Evolutionary conservation across 345 rosid species (phyloP).

Genomic region (Dovyalis caffra): DNA sequence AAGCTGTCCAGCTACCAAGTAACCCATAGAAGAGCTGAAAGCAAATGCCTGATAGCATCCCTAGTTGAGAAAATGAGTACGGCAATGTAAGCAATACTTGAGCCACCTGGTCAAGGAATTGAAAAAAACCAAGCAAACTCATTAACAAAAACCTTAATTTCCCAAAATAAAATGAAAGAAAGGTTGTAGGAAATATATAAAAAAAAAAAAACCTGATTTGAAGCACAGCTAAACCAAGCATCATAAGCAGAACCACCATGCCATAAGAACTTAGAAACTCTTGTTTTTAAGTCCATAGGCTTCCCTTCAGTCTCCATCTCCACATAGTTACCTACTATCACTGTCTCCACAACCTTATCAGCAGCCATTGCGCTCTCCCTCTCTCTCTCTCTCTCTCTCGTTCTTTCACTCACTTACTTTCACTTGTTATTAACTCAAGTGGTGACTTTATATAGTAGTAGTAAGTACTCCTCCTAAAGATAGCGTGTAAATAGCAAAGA

Average conservation of each 20-base stretch:
- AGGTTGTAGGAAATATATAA: not conserved
- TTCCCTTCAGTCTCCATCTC: constrained; percentile 91
- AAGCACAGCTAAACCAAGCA: constrained; percentile 99
- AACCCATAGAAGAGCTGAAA: constrained; percentile 96
- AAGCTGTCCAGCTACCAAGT: constrained; percentile 97
- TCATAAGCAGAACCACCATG: constrained; percentile 97
- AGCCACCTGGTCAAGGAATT: constrained; percentile 73
- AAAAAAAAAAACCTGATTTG: constrained; percentile 68
- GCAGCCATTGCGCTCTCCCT: constrained; percentile 36
- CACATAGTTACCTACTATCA: constrained; percentile 80
- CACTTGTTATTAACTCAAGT: not conserved
- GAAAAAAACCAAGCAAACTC: not conserved
- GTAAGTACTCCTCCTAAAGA: too few species aligned
- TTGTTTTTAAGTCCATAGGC: constrained; percentile 53
- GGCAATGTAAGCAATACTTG: constrained; percentile 96
- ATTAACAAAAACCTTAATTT: too few species aligned
- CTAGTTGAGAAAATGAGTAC: constrained; percentile 97
- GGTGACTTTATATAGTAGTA: not conserved
- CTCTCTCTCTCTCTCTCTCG: constrained; percentile 2
- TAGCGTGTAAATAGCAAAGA: not conserved
- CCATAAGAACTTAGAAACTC: constrained; percentile 74
- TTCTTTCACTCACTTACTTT: too few species aligned
- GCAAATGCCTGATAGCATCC: constrained; percentile 87
- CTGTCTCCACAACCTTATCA: constrained; percentile 88
- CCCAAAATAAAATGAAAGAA: not conserved